These are phyloP conservation scores for Fusarium caatingaense DNA, from an alignment of 2,329 filamentous ascomycete genomes.

Conservation along the genomic window DNA sequence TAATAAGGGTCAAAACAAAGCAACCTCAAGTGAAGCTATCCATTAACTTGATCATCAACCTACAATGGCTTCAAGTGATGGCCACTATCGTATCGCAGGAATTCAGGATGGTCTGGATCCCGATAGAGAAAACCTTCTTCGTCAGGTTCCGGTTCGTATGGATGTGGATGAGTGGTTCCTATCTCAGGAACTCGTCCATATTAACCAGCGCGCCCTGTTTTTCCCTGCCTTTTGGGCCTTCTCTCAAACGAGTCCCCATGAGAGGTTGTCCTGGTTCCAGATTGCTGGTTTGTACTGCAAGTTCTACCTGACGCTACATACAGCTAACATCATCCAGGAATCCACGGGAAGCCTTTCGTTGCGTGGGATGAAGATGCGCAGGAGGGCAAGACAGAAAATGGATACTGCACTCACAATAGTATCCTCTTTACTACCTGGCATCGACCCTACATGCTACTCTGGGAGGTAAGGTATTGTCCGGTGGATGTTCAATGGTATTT, in stretches of 20 bases:
- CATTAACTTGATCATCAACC: background rate
- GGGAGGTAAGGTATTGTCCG: background rate
- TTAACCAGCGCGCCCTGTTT: background rate
- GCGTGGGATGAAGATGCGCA: background rate
- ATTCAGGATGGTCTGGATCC: background rate
- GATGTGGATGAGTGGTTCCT: background rate
- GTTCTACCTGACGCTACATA: background rate
- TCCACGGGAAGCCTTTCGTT: background rate
- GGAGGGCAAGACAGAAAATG: background rate
- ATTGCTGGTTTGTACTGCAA: background rate
- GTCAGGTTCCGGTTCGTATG: background rate
- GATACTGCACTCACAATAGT: background rate
- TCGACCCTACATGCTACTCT: background rate
- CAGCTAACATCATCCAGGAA: background rate
- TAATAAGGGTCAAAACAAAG: background rate
- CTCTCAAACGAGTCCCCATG: background rate
- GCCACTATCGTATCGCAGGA: background rate
- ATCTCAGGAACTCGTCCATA: background rate
- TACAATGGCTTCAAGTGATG: background rate
- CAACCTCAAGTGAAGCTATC: background rate
- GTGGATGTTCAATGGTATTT: background rate
- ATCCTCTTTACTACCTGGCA: background rate
- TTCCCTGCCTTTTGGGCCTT: background rate
- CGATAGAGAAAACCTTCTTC: background rate
- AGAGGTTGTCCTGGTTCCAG: background rate